A percentile compares a stretch with the other conserved stretches of the same genome.
Evolutionary conservation across 208 protist species (phyloP).

Genomic region (Plasmodiophora brassicae): DNA sequence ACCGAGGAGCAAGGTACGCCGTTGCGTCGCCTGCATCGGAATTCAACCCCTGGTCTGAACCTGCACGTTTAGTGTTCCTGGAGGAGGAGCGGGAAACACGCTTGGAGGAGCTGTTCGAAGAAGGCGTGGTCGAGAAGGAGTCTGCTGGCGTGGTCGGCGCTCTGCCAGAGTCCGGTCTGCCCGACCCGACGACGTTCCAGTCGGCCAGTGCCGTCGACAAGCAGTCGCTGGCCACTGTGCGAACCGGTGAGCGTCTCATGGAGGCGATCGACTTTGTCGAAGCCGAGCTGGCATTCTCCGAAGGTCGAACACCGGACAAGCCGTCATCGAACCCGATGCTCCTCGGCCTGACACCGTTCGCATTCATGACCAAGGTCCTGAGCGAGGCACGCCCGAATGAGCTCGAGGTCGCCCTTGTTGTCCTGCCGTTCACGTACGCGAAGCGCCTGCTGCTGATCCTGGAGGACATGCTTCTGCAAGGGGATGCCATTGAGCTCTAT

Average conservation of each 20-base stretch:
- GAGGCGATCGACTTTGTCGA: conserved; percentile 29
- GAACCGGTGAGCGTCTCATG: conserved; percentile 4
- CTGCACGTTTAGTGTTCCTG: conserved; percentile 61
- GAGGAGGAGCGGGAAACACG: conserved; percentile 71
- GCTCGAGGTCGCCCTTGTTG: conserved; percentile 5
- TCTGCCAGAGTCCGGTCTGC: conserved; percentile 33
- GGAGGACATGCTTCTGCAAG: background rate
- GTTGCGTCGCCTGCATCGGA: background rate
- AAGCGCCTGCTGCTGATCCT: background rate
- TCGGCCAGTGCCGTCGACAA: conserved; percentile 49
- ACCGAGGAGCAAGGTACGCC: conserved; percentile 61
- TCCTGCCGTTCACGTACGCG: conserved; percentile 1
- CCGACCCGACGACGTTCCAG: conserved; percentile 57
- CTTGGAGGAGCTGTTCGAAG: conserved; percentile 65
- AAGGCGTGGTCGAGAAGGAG: conserved; percentile 42
- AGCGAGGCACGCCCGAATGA: background rate
- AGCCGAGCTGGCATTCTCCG: background rate
- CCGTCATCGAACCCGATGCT: background rate
- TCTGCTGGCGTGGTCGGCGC: background rate
- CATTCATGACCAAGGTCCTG: background rate
- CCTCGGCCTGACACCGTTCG: background rate
- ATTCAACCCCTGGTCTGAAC: background rate
- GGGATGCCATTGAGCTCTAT: background rate
- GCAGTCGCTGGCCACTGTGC: background rate
- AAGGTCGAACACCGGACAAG: background rate